A percentile compares a stretch with the other conserved stretches of the same genome.
Conservation (phyloP, 495 filamentous ascomycete species). For the Lasiosphaeriaceae sp. region DNA sequence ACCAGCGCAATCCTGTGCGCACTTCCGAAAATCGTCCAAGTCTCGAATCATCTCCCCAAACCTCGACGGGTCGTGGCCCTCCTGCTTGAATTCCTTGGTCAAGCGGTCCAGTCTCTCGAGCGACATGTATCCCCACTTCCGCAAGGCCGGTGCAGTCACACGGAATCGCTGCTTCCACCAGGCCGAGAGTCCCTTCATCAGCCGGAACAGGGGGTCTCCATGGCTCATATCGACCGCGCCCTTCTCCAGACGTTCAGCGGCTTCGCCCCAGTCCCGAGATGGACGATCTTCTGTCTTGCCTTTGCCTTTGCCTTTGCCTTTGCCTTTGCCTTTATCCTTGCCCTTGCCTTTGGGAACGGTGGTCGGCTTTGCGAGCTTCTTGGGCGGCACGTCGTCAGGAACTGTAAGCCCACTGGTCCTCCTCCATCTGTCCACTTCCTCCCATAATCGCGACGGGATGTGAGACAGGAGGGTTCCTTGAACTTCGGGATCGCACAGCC, state of each 20-base stretch:
- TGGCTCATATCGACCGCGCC: conserved; percentile 67
- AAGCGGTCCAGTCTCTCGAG: conserved; percentile 63
- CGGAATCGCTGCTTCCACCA: conserved; percentile 88
- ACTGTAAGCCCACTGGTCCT: conserved; percentile 58
- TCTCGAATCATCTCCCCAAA: conserved; percentile 72
- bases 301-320: conserved; percentile 33
- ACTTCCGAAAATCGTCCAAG: conserved; percentile 61
- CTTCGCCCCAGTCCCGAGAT: conserved; percentile 70
- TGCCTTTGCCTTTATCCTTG: conserved; percentile 34
- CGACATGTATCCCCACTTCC: conserved; percentile 84
- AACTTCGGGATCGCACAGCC: conserved; percentile 74
- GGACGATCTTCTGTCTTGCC: conserved; percentile 1
- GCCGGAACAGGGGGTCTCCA: conserved; percentile 76
- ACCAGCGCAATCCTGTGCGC: conserved; percentile 69
- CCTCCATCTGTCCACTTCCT: conserved; percentile 74
- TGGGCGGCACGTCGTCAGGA: conserved; percentile 22
- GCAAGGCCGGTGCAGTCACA: conserved; percentile 72
- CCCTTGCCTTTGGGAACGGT: conserved; percentile 21
- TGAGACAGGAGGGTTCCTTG: conserved; percentile 74
- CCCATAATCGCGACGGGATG: conserved; percentile 58
- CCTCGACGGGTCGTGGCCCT: conserved; percentile 52
- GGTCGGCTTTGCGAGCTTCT: not conserved
- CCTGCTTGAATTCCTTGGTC: conserved; percentile 59
- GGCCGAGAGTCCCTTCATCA: conserved; percentile 68
- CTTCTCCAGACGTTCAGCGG: conserved; percentile 63